phyloP scores from a whole-genome alignment of 208 protist genomes.

The Crithidia acanthocephali region DNA sequence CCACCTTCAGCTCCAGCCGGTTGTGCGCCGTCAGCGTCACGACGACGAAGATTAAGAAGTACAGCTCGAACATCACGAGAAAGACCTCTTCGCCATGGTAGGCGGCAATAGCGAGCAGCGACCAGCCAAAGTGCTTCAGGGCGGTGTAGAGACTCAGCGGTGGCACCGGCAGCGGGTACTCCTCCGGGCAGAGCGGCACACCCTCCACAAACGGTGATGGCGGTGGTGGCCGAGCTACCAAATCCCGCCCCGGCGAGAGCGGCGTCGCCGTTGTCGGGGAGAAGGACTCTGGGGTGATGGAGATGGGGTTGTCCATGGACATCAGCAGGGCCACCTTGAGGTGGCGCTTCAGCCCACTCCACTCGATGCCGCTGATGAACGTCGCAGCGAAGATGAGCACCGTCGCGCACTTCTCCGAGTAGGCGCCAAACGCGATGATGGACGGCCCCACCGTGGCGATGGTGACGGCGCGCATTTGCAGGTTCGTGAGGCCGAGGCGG shows the following conservation, averaged over 20 bases:
- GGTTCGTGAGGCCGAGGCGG: slow-evolving; percentile 44
- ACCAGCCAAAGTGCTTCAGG: slow-evolving; percentile 61
- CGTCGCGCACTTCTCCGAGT: slow-evolving; percentile 46
- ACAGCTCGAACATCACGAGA: slow-evolving; percentile 46
- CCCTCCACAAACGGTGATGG: slow-evolving; percentile 32
- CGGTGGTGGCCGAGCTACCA: slow-evolving; percentile 21
- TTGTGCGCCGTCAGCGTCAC: slow-evolving; percentile 67
- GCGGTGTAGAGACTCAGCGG: slow-evolving; percentile 45
- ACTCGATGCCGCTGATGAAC: slow-evolving; percentile 72
- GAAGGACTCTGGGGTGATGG: slow-evolving; percentile 4
- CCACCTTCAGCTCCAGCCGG: slow-evolving; percentile 42
- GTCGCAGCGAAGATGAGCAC: slow-evolving; percentile 52
- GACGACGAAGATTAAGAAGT: slow-evolving; percentile 63
- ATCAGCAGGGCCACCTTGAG: slow-evolving; percentile 80
- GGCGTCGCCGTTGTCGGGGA: not conserved
- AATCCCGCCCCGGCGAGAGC: slow-evolving; percentile 8
- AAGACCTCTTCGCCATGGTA: slow-evolving; percentile 43
- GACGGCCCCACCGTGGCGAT: slow-evolving; percentile 60
- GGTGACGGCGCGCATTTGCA: slow-evolving; percentile 64
- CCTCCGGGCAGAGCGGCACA: slow-evolving; percentile 34
- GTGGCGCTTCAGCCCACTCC: slow-evolving; percentile 80
- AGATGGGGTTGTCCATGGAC: slow-evolving; percentile 16
- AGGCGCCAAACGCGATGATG: slow-evolving; percentile 42
- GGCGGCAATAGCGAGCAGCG: slow-evolving; percentile 50
- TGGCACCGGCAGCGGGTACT: slow-evolving; percentile 67